Base-by-base conservation (phyloP, 2,329 filamentous ascomycete genomes). In the Coniochaeta sp. region DNA sequence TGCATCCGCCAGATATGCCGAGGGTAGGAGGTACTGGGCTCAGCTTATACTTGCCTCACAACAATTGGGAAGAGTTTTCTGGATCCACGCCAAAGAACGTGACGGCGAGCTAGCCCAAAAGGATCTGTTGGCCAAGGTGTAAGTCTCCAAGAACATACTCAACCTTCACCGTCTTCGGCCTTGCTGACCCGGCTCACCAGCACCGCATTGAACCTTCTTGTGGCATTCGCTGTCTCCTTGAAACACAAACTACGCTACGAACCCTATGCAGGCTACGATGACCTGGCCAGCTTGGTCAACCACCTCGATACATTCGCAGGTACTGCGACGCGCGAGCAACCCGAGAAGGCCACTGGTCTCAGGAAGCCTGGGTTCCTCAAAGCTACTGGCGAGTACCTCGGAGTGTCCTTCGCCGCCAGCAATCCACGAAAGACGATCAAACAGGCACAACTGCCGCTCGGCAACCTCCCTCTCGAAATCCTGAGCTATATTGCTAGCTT, bases 241-340 rank as follows among this genome's bases (percentile, higher is more conserved):
- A 89, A 89, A 67, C 86, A 89, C 69, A 83, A 81, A 60, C 78
- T 90, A 27, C 83, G 86, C 26, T 88, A 87, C 63, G 86, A 89
- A 64, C 85, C 86, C 1, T 85, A 85, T 58, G 78, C 82, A 20
- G 79, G 82, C 53, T 89, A 89, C 63, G 77, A 82, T 1, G 86
- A 89, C 61, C 74, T 89, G 5, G 69, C 75, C 18, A 74, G 77
- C 12, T 73, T 87, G 4, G 74, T 88, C 9, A 72, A 74, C 28
- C 80, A 87, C 62, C 73, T 90, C 14, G 78, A 86, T 54, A 88
- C 85, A 0, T 86, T 86, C 55, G 85, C 86, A 49, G 78, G 67
- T 50, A 61, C 63, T 8, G 72, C 69, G 26, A 67, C 66, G 14
- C 57, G 61, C 8, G 65, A 68, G 18, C 67, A 81, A 50, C 63